Percentiles rank a stretch among this genome's conserved stretches.
These are phyloP conservation scores for Zarea fungicola DNA, from an alignment of 2,329 filamentous ascomycete genomes.

Conservation along the genomic window DNA sequence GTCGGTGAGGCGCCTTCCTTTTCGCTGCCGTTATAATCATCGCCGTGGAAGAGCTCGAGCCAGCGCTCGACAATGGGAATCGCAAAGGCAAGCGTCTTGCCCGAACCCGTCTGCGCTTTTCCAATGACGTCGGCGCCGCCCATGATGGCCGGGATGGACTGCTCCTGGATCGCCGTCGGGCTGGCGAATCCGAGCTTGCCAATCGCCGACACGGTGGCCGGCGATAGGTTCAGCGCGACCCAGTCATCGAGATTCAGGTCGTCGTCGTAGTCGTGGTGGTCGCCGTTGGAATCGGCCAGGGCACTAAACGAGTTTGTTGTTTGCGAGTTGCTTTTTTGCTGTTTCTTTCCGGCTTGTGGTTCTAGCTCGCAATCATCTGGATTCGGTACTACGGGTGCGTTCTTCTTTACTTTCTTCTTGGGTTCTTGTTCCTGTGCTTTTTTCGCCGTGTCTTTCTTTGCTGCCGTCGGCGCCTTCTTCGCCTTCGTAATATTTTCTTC, in stretches of 20 bases:
- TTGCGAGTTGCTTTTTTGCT: conserved; percentile 30
- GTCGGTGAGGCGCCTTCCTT: conserved; percentile 69
- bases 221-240: conserved; percentile 68
- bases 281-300: conserved; percentile 48
- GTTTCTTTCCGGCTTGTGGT: conserved; percentile 27
- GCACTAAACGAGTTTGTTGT: conserved; percentile 49
- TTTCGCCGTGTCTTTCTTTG: conserved; percentile 12
- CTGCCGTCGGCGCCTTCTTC: too few species aligned
- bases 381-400: conserved; percentile 25
- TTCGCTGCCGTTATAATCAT: conserved; percentile 51
- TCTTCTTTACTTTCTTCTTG: conserved; percentile 25
- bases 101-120: conserved; percentile 93
- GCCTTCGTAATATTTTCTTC: conserved; percentile 11
- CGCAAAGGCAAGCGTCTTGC: conserved; percentile 91
- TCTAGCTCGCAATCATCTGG: conserved; percentile 21
- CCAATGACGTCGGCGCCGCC: conserved; percentile 87
- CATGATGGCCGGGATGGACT: conserved; percentile 75
- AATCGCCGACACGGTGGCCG: conserved; percentile 65
- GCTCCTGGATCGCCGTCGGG: conserved; percentile 76
- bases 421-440: conserved; percentile 12
- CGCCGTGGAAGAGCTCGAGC: conserved; percentile 46
- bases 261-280: conserved; percentile 51
- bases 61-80: conserved; percentile 88
- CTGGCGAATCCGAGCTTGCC: conserved; percentile 73
- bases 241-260: conserved; percentile 71